phyloP scores from a whole-genome alignment of 1,139 yeast genomes.

The Kluyveromyces sp. region DNA sequence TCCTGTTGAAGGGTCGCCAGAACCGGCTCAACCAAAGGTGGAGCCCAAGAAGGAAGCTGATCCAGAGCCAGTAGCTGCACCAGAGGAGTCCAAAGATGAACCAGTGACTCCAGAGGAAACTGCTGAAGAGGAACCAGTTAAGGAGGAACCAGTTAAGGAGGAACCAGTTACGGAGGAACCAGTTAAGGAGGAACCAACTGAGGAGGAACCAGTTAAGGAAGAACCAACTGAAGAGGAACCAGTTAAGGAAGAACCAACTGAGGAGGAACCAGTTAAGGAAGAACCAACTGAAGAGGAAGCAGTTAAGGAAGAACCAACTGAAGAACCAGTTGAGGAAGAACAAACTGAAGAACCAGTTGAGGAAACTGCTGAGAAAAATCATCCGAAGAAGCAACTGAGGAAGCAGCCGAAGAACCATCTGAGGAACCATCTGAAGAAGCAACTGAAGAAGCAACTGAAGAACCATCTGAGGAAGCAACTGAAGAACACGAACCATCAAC shows the following conservation, averaged over 20 bases:
- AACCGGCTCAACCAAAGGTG: background rate
- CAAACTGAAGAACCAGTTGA: conserved; percentile 1
- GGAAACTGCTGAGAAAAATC: conserved; percentile 3
- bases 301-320: background rate
- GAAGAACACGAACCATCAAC: conserved; percentile 10
- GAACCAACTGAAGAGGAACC: conserved; percentile 1
- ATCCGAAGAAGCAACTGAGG: conserved; percentile 6
- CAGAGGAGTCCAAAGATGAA: too few relatives aligned
- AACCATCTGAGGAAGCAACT: conserved; percentile 12
- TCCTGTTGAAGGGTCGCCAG: background rate
- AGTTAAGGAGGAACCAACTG: too few relatives aligned
- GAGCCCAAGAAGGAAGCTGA: too few relatives aligned
- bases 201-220: background rate
- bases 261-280: background rate
- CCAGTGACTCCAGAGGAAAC: too few relatives aligned
- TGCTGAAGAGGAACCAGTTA: background rate
- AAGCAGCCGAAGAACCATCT: background rate
- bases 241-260: background rate
- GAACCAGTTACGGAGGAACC: background rate
- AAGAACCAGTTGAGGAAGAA: background rate
- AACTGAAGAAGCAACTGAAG: conserved; percentile 3
- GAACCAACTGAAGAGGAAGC: background rate
- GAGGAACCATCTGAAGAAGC: conserved; percentile 3
- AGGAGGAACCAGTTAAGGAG: background rate
- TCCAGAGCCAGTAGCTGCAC: too few relatives aligned